These are phyloP conservation scores for Salvia miltiorrhiza DNA, from an alignment of 257 asterid genomes.

Conservation along the genomic window DNA sequence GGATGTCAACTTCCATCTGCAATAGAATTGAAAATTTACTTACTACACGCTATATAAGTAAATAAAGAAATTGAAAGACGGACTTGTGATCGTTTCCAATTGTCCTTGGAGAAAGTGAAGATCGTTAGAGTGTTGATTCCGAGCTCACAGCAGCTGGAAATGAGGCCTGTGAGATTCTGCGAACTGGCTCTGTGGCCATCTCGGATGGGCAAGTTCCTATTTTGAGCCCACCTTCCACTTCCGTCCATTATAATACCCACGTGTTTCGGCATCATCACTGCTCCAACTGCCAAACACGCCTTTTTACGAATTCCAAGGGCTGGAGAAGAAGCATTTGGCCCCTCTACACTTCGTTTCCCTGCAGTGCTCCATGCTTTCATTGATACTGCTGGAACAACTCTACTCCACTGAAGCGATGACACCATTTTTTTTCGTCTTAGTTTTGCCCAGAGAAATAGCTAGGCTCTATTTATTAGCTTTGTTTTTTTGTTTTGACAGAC, in stretches of 20 bases:
- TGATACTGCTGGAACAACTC: no score
- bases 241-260: neutral
- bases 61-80: no score
- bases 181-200: neutral
- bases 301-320: no score
- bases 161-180: neutral
- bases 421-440: no score
- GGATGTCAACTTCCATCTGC: conserved; percentile 21
- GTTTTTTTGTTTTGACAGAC: no score
- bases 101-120: neutral
- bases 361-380: no score
- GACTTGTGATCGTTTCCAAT: conserved; percentile 9
- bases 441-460: no score
- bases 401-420: no score
- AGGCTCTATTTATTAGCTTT: no score
- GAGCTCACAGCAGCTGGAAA: neutral
- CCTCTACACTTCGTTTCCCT: no score
- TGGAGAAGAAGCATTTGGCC: no score
- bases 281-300: neutral
- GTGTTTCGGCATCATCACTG: neutral
- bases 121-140: neutral
- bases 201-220: neutral
- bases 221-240: neutral
- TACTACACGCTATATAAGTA: no score
- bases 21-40: neutral